phyloP scores from a whole-genome alignment of 257 asterid species.

The Mentha longifolia region DNA sequence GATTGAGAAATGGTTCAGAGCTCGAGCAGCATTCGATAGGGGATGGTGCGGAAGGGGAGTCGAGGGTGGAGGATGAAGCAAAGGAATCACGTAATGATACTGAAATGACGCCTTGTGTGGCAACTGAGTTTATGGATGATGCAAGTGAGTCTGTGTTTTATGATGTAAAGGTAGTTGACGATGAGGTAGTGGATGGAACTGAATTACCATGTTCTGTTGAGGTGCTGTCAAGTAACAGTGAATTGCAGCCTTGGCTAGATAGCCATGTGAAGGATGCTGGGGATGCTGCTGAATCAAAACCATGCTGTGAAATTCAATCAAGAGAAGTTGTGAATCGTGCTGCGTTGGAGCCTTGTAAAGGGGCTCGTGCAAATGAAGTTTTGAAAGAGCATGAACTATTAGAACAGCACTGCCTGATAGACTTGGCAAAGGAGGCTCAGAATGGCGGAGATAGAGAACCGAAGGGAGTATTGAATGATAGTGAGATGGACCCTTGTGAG shows the following conservation, averaged over 20 bases:
- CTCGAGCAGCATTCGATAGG: conserved; percentile 34
- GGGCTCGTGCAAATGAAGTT: conserved; percentile 27
- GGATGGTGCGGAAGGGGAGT: conserved; percentile 41
- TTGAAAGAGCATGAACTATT: conserved; percentile 27
- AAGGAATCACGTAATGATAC: conserved; percentile 31
- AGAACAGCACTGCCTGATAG: conserved; percentile 27
- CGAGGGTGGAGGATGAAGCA: conserved; percentile 42
- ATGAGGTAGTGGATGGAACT: conserved; percentile 27
- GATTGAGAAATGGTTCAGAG: conserved; percentile 39
- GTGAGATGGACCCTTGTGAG: conserved; percentile 32
- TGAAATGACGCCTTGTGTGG: conserved; percentile 33
- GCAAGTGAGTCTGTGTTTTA: conserved; percentile 24
- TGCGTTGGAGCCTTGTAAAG: conserved; percentile 34
- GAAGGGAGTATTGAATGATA: conserved; percentile 32
- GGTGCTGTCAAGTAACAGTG: conserved; percentile 32
- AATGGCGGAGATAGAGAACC: conserved; percentile 41
- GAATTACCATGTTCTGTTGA: conserved; percentile 34
- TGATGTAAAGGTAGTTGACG: conserved; percentile 30
- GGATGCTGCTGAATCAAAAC: conserved; percentile 44
- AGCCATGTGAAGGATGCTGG: conserved; percentile 51
- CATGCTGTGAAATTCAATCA: conserved; percentile 26
- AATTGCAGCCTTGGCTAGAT: conserved; percentile 35
- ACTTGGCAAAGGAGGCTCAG: conserved; percentile 34
- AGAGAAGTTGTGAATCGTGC: conserved; percentile 23
- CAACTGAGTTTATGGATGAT: conserved; percentile 29